Evolutionary conservation across 805 yeast genomes (phyloP).

Genomic region (Saccharomycopsis capsularis): DNA sequence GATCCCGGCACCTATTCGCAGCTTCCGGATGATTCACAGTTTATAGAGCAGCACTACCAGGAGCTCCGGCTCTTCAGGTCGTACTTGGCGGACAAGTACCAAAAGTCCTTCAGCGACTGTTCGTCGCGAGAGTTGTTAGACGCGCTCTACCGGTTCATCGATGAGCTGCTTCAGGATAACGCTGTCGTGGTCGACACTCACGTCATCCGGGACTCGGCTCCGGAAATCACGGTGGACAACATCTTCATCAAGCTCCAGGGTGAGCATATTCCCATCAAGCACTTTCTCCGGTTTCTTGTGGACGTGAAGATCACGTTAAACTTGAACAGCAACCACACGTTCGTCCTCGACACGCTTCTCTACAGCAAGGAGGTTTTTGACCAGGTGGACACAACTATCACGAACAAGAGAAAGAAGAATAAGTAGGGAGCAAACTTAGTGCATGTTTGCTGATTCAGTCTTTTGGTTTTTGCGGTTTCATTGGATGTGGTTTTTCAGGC

Average conservation of each 20-base stretch:
- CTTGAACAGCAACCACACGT: conserved; percentile 53
- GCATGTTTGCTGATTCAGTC: too few relatives aligned
- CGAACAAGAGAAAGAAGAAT: not conserved
- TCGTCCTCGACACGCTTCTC: conserved; percentile 49
- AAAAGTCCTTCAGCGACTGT: conserved; percentile 29
- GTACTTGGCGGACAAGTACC: conserved; percentile 24
- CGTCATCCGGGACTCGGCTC: not conserved
- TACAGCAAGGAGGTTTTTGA: conserved; percentile 45
- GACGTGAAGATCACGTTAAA: conserved; percentile 38
- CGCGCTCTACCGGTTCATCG: conserved; percentile 34
- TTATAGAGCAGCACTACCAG: conserved; percentile 42
- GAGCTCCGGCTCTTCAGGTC: conserved; percentile 33
- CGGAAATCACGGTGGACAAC: conserved; percentile 7
- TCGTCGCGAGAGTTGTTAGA: conserved; percentile 34
- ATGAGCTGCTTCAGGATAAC: conserved; percentile 18
- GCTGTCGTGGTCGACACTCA: not conserved
- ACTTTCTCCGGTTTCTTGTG: conserved; percentile 33
- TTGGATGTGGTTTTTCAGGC: too few relatives aligned
- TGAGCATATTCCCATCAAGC: conserved; percentile 24
- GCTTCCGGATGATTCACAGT: conserved; percentile 47
- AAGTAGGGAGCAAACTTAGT: too few relatives aligned
- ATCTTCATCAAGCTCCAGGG: conserved; percentile 20
- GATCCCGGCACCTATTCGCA: conserved; percentile 32
- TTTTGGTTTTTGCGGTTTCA: too few relatives aligned
- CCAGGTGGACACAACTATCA: conserved; percentile 30